Percentiles rank a stretch among this genome's conserved stretches.
These are phyloP conservation scores for Penicillium nordicum DNA, from an alignment of 2,329 filamentous ascomycete genomes.

Conservation along the genomic window DNA sequence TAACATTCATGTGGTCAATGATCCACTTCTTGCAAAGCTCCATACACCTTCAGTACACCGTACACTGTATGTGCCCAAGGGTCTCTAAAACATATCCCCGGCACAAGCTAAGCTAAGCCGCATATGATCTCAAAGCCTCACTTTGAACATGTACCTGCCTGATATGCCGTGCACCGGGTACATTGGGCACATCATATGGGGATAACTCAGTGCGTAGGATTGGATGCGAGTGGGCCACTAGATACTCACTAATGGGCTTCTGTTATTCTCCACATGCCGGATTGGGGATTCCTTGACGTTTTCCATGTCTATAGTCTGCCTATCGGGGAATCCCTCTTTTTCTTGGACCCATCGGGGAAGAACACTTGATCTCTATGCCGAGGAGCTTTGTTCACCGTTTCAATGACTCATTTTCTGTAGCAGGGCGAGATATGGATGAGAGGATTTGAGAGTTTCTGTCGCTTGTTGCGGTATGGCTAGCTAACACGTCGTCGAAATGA, in stretches of 20 bases:
- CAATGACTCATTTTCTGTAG: slow-evolving; percentile 5
- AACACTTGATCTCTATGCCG: background rate
- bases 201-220: background rate
- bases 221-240: background rate
- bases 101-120: slow-evolving; percentile 1
- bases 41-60: background rate
- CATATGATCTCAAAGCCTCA: slow-evolving; percentile 10
- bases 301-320: background rate
- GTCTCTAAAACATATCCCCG: background rate
- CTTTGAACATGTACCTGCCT: slow-evolving; percentile 9
- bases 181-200: slow-evolving; percentile 8
- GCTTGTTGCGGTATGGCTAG: slow-evolving; percentile 3
- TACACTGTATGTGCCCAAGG: slow-evolving; percentile 6
- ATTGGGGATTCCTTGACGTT: background rate
- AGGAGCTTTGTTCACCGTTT: slow-evolving; percentile 1
- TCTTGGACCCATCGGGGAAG: background rate
- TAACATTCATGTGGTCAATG: background rate
- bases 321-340: background rate
- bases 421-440: background rate
- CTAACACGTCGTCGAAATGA: background rate
- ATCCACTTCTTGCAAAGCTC: background rate
- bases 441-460: background rate
- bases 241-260: background rate
- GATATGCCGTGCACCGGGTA: slow-evolving; percentile 4
- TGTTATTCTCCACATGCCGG: slow-evolving; percentile 1